Percentiles rank a stretch among this genome's conserved stretches.
Evolutionary conservation across 2,329 filamentous ascomycete genomes (phyloP).

Genomic region (Septoria linicola): DNA sequence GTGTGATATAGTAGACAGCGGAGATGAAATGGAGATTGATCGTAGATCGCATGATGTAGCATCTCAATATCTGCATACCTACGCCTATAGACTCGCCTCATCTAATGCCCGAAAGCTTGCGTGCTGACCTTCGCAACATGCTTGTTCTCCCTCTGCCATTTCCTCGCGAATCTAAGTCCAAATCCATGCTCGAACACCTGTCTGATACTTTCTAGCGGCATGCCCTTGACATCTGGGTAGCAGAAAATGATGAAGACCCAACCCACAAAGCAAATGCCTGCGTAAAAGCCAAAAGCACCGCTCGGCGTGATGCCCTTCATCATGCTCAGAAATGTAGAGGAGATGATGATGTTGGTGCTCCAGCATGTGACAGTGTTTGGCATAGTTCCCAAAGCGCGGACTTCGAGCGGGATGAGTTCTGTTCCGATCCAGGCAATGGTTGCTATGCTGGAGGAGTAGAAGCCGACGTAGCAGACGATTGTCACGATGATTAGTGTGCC

Average conservation of each 20-base stretch:
- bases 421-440: conserved; percentile 51
- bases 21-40: too few species aligned
- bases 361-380: conserved; percentile 48
- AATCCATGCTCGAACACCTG: conserved; percentile 53
- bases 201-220: conserved; percentile 56
- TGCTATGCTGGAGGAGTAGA: conserved; percentile 49
- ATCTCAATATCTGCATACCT: too few species aligned
- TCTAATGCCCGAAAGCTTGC: conserved; percentile 29
- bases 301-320: conserved; percentile 53
- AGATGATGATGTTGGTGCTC: conserved; percentile 52
- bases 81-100: too few species aligned
- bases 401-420: conserved; percentile 51
- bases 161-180: conserved; percentile 42
- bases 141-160: conserved; percentile 42
- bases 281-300: conserved; percentile 55
- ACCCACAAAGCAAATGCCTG: conserved; percentile 50
- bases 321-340: conserved; percentile 52
- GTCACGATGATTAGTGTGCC: conserved; percentile 44
- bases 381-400: conserved; percentile 52
- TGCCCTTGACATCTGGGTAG: conserved; percentile 56
- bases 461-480: conserved; percentile 47
- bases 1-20: too few species aligned
- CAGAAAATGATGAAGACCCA: conserved; percentile 51
- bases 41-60: too few species aligned
- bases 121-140: conserved; percentile 26